These are phyloP conservation scores for Citrullus mucosospermus DNA, from an alignment of 306 rosid species.

Conservation along the genomic window DNA sequence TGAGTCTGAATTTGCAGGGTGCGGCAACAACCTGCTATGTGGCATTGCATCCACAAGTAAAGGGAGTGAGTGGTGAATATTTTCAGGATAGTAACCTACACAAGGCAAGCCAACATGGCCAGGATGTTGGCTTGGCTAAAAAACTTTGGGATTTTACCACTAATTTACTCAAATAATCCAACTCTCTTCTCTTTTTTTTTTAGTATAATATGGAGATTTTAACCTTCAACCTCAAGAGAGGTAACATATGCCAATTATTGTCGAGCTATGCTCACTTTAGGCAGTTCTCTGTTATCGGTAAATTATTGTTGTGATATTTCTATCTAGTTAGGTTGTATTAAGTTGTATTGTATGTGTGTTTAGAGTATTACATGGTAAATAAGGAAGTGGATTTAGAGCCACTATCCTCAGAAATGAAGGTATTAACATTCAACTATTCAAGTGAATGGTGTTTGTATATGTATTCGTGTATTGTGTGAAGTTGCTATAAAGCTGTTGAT, in stretches of 20 bases:
- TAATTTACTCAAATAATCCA: constrained; percentile 13
- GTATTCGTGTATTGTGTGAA: neutral
- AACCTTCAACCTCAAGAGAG: no score
- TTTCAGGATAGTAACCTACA: constrained; percentile 40
- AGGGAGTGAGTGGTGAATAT: constrained; percentile 52
- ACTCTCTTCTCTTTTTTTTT: neutral
- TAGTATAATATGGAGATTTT: neutral
- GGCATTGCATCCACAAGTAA: constrained; percentile 57
- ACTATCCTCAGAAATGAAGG: neutral
- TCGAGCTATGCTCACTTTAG: neutral
- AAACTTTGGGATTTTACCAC: constrained; percentile 73
- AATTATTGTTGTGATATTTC: neutral
- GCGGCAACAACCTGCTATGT: constrained; percentile 83
- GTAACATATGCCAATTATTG: neutral
- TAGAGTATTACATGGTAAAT: neutral
- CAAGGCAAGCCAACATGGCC: constrained; percentile 33
- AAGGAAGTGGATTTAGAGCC: neutral
- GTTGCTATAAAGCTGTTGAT: neutral
- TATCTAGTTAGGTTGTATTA: neutral
- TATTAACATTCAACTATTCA: neutral
- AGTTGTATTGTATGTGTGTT: neutral
- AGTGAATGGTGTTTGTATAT: neutral
- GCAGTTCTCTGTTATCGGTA: neutral
- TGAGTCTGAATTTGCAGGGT: constrained; percentile 36
- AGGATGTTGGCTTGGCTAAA: constrained; percentile 45